Evolutionary conservation across 1,139 yeast genomes (phyloP).

Genomic region (Suhomyces wounanorum): DNA sequence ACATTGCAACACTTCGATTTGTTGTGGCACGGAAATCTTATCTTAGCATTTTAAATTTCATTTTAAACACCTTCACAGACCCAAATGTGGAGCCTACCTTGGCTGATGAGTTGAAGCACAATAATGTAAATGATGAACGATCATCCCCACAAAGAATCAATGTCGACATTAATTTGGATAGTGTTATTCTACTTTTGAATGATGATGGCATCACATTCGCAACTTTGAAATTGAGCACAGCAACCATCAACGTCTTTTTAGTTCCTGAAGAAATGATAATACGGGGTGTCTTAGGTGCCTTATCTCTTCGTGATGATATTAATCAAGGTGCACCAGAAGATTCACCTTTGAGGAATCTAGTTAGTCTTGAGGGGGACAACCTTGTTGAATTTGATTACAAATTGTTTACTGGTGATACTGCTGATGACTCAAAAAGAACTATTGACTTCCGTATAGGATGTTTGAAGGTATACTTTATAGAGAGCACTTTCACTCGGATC

Average conservation of each 20-base stretch:
- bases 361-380: slow-evolving; percentile 80
- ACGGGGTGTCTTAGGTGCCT: slow-evolving; percentile 74
- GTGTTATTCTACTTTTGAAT: slow-evolving; percentile 73
- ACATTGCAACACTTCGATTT: slow-evolving; percentile 77
- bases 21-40: slow-evolving; percentile 78
- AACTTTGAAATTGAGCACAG: slow-evolving; percentile 74
- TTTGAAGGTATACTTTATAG: slow-evolving; percentile 72
- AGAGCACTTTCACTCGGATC: slow-evolving; percentile 73
- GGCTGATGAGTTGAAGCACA: slow-evolving; percentile 68
- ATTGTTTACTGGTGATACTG: slow-evolving; percentile 65
- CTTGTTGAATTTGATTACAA: slow-evolving; percentile 83
- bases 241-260: slow-evolving; percentile 63
- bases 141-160: slow-evolving; percentile 73
- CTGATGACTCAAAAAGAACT: slow-evolving; percentile 57
- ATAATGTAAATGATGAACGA: slow-evolving; percentile 53
- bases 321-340: slow-evolving; percentile 63
- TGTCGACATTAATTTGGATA: slow-evolving; percentile 67
- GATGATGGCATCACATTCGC: slow-evolving; percentile 86
- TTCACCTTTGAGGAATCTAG: slow-evolving; percentile 62
- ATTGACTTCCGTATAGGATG: slow-evolving; percentile 76
- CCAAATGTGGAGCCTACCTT: slow-evolving; percentile 70
- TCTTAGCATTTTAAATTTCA: slow-evolving; percentile 76
- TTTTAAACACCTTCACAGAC: slow-evolving; percentile 84
- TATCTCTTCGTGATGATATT: slow-evolving; percentile 76
- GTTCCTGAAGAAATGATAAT: slow-evolving; percentile 81